A percentile compares a stretch with the other conserved stretches of the same genome.
These are phyloP conservation scores for Cyclotella kingstonii DNA, from an alignment of 108 stramenopile species.

Conservation along the genomic window DNA sequence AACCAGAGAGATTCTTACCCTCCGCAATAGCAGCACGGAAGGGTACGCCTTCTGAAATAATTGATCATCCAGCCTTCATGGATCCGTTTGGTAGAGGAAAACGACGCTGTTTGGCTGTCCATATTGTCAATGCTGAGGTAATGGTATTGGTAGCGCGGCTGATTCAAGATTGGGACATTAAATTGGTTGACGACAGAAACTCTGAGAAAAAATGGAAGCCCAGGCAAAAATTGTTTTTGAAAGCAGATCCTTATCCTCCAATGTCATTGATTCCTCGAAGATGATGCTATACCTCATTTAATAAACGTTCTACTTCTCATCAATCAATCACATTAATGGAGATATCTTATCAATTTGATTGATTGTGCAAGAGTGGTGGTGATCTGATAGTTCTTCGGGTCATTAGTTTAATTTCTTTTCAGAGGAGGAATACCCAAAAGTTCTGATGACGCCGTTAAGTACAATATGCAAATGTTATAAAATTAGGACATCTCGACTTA, in stretches of 20 bases:
- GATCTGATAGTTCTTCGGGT: too few species aligned
- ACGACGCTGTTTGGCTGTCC: slow-evolving; percentile 28
- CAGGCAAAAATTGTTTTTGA: slow-evolving; percentile 30
- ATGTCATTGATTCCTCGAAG: too few species aligned
- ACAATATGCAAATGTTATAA: too few species aligned
- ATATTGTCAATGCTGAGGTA: slow-evolving; percentile 31
- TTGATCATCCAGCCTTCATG: slow-evolving; percentile 29
- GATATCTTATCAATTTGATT: too few species aligned
- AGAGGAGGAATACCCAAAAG: too few species aligned
- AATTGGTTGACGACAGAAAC: slow-evolving; percentile 10
- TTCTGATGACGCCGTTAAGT: too few species aligned
- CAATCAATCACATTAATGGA: too few species aligned
- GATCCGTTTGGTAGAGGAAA: slow-evolving; percentile 36
- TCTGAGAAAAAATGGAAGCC: slow-evolving; percentile 18
- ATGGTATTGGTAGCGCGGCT: slow-evolving; percentile 26
- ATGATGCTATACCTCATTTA: too few species aligned
- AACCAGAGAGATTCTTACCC: slow-evolving; percentile 28
- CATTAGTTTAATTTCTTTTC: too few species aligned
- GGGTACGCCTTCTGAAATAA: slow-evolving; percentile 35
- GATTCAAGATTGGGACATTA: slow-evolving; percentile 36
- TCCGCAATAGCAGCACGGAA: slow-evolving; percentile 24
- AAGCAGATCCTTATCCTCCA: slow-evolving; percentile 32
- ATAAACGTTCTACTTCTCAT: too few species aligned
- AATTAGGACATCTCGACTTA: too few species aligned
- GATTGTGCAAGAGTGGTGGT: too few species aligned